Percentiles rank a stretch among this genome's conserved stretches.
Conservation (phyloP, 2,329 filamentous ascomycete species). For the Aspergillus amoenus region DNA sequence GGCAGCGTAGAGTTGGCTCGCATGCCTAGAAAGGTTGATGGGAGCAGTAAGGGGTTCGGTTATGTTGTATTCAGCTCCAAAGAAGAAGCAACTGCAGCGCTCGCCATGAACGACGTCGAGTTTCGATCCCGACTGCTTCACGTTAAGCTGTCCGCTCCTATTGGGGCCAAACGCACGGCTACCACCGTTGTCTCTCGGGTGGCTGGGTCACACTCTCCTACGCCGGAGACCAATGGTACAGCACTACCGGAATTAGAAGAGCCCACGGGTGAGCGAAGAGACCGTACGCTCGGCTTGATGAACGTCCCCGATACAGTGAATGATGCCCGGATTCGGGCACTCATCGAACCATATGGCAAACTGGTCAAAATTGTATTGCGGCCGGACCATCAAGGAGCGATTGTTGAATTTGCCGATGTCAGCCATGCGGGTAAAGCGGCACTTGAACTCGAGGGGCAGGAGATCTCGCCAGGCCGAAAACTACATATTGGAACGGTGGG, state of each 20-base stretch:
- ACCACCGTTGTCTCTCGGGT: slow-evolving; percentile 47
- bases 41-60: slow-evolving; percentile 72
- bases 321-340: slow-evolving; percentile 72
- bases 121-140: slow-evolving; percentile 67
- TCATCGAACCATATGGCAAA: slow-evolving; percentile 69
- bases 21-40: slow-evolving; percentile 66
- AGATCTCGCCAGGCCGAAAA: slow-evolving; percentile 44
- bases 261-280: slow-evolving; percentile 47
- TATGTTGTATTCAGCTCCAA: slow-evolving; percentile 76
- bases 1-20: slow-evolving; percentile 73
- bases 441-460: slow-evolving; percentile 47
- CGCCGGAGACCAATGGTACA: slow-evolving; percentile 35
- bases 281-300: slow-evolving; percentile 77
- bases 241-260: slow-evolving; percentile 38
- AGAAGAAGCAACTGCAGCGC: slow-evolving; percentile 64
- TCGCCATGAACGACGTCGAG: slow-evolving; percentile 69
- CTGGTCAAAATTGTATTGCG: slow-evolving; percentile 76
- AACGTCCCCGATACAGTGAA: slow-evolving; percentile 91
- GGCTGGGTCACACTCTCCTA: slow-evolving; percentile 34
- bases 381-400: slow-evolving; percentile 79
- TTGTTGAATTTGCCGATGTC: slow-evolving; percentile 75
- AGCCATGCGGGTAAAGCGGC: slow-evolving; percentile 65
- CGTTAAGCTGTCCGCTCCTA: slow-evolving; percentile 57
- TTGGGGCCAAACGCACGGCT: slow-evolving; percentile 43
- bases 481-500: slow-evolving; percentile 51